Conservation (phyloP, 73 alveolate species). For the Stentor roeselii region DNA sequence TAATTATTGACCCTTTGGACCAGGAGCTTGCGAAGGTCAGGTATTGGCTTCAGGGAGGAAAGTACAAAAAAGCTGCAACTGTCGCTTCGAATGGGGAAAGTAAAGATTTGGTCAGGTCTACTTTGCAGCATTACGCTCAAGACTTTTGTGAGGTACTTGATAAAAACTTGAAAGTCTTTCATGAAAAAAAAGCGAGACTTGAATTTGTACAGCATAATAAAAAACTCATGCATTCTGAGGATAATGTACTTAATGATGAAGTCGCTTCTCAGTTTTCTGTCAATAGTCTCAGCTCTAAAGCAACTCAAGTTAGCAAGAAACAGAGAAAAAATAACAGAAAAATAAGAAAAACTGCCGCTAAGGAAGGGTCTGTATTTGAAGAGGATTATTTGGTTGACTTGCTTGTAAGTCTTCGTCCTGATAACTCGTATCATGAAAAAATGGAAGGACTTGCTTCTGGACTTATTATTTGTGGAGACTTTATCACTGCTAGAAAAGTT, state of each 20-base stretch:
- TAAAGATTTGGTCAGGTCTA: constrained; percentile 39
- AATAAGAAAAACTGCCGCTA: constrained; percentile 71
- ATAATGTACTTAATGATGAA: constrained; percentile 68
- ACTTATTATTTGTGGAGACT: not conserved
- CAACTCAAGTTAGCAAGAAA: constrained; percentile 65
- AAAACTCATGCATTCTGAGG: constrained; percentile 64
- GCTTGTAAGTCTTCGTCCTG: constrained; percentile 29
- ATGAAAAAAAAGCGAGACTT: constrained; percentile 69
- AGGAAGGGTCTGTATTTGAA: constrained; percentile 91
- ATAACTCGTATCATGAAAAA: not conserved
- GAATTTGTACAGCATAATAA: constrained; percentile 78
- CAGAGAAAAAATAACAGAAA: constrained; percentile 62
- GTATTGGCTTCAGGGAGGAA: constrained; percentile 8
- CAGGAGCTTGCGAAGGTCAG: constrained; percentile 17
- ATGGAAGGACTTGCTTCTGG: not conserved
- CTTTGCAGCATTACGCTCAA: constrained; percentile 32
- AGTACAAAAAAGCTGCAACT: constrained; percentile 32
- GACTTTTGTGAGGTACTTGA: constrained; percentile 19
- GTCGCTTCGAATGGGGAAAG: constrained; percentile 15
- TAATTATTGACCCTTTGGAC: constrained; percentile 37
- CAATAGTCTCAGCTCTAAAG: constrained; percentile 60
- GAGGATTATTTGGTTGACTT: constrained; percentile 78
- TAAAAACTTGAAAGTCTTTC: constrained; percentile 33
- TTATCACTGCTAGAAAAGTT: not conserved
- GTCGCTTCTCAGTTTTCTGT: constrained; percentile 58